Evolutionary conservation across 257 asterid genomes (phyloP).

Genomic region (Linaria vulgaris): DNA sequence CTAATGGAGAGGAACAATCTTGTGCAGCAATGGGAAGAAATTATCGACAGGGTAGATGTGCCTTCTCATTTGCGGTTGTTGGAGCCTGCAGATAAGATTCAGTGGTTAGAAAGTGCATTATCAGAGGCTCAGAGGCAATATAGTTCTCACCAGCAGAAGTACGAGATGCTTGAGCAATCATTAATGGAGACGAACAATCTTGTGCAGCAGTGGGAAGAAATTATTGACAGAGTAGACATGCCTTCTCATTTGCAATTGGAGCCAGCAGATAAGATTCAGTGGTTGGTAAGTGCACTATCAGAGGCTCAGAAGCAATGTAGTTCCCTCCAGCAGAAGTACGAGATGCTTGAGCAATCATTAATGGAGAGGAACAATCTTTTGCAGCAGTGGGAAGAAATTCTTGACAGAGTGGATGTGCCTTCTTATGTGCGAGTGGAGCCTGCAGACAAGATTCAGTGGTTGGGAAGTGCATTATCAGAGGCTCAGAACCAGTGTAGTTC

Average conservation of each 20-base stretch:
- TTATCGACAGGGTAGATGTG: constrained; percentile 63
- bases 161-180: constrained; percentile 99
- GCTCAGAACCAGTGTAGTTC: constrained; percentile 61
- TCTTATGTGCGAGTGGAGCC: constrained; percentile 80
- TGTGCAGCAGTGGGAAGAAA: constrained; percentile 89
- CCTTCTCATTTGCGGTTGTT: constrained; percentile 75
- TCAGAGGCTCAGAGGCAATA: constrained; percentile 63
- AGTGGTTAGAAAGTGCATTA: constrained; percentile 70
- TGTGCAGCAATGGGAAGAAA: constrained; percentile 89
- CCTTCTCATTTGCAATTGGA: constrained; percentile 81
- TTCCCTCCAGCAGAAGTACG: constrained; percentile 88
- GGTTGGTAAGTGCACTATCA: constrained; percentile 67
- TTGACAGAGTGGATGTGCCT: constrained; percentile 73
- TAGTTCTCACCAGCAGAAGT: constrained; percentile 79
- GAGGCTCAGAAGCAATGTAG: constrained; percentile 61
- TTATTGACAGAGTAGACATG: constrained; percentile 63
- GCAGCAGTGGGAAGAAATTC: constrained; percentile 82
- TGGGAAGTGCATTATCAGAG: constrained; percentile 63
- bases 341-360: constrained; percentile 97
- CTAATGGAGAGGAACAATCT: constrained; percentile 86
- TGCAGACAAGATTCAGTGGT: constrained; percentile 82
- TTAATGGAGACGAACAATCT: constrained; percentile 86
- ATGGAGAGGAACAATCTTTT: constrained; percentile 89
- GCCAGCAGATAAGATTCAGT: constrained; percentile 81
- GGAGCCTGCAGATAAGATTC: constrained; percentile 89